Base-by-base conservation (phyloP, 306 rosid species). In the Begonia peltatifolia region DNA sequence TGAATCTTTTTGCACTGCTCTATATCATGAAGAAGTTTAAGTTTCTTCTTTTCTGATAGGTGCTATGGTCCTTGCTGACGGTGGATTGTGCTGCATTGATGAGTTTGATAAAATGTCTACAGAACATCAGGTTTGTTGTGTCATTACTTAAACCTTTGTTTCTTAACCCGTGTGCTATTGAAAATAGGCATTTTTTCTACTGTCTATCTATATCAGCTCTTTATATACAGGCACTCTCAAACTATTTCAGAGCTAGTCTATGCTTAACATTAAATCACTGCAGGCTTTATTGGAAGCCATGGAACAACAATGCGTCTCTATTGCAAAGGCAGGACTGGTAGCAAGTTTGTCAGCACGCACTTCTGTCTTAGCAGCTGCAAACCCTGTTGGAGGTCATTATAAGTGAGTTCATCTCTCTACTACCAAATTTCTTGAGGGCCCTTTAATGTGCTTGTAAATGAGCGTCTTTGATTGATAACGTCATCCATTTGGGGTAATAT, bases 231-330 rank as follows among this genome's bases (percentile, higher is more conserved):
- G 38, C 38, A 30, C 23, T 30, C 38, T 30, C 38, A 30, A 30
- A 30, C 8, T 5, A 60, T 49, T 54, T 48, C 47, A 64, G 47
- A 63, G 12, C 42, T 64, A 55, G 44, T 20, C 59, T 41, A 57
- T 42, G 55, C 60, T 66, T 50, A 25, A 7, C 14, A 44, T 60
- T 63, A 56, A 25, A 64, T 64, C 55, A 46, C 50, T 56, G 52
- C 79, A 80, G 95, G 85, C 92, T 63, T 75, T 80, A 56, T 79
- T 90, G 56, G 94, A 90, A 77, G 97, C 95, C 62, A 90, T 85
- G 95, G 97, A 90, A 77, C 95, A 90, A 62, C 97, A 90, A 44
- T 78, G 97, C 64, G 95, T 89, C 54, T 89, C 97, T n/a, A 78
- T 89, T 67, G 97, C 95, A 61, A 90, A 90, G 71, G 95, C 97